Conservation (phyloP, 768 basidiomycete genomes). For the Leccinum truebloodii region DNA sequence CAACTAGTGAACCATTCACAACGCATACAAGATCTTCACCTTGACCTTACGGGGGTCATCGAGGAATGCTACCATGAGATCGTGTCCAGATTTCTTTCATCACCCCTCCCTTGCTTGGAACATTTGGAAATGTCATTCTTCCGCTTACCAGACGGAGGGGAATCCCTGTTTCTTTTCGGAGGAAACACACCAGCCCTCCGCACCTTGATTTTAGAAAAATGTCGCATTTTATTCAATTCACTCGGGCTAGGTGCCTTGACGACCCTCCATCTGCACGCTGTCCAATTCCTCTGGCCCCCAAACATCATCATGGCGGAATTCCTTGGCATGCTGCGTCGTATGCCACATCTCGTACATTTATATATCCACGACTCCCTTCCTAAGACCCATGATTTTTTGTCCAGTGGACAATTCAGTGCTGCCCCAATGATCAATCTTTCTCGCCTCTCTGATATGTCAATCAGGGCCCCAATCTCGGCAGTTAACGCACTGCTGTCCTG, state of each 20-base stretch:
- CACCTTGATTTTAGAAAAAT: neutral
- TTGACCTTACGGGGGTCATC: no score
- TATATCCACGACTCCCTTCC: slow-evolving; percentile 37
- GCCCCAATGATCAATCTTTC: neutral
- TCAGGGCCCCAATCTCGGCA: slow-evolving; percentile 3
- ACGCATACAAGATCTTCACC: neutral
- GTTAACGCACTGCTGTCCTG: slow-evolving; percentile 5
- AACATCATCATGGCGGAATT: slow-evolving; percentile 29
- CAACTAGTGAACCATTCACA: neutral
- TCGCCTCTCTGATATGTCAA: slow-evolving; percentile 1
- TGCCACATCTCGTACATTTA: slow-evolving; percentile 35
- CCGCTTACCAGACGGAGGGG: no score
- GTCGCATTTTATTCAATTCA: neutral
- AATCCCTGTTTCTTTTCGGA: neutral
- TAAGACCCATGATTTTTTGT: neutral
- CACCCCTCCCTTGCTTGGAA: neutral
- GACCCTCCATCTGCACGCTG: slow-evolving; percentile 34
- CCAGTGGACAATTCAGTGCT: no score
- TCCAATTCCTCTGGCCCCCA: slow-evolving; percentile 25
- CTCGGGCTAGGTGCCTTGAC: slow-evolving; percentile 30
- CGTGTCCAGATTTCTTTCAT: neutral
- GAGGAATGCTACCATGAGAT: no score
- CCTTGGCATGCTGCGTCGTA: slow-evolving; percentile 31
- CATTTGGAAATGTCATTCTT: neutral
- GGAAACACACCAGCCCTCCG: neutral